Percentiles rank a stretch among this genome's conserved stretches.
Evolutionary conservation across 768 basidiomycete species (phyloP).

Genomic region (Podaxis mareebaensis): DNA sequence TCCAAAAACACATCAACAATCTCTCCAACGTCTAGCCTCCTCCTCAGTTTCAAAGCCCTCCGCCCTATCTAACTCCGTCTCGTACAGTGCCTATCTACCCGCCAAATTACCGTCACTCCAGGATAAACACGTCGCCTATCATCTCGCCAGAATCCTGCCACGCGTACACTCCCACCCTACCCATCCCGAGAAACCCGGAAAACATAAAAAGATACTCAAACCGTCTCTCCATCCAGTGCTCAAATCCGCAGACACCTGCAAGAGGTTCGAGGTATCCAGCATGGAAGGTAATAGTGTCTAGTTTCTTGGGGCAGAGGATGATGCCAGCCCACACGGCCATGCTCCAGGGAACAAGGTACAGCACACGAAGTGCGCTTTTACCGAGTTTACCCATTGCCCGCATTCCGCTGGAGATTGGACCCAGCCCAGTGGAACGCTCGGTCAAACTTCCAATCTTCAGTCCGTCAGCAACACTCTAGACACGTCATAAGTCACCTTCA

Average conservation of each 20-base stretch:
- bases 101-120: too few species aligned
- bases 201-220: slow-evolving; percentile 36
- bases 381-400: not conserved
- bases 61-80: too few species aligned
- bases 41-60: too few species aligned
- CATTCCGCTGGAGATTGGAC: not conserved
- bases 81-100: too few species aligned
- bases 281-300: slow-evolving; percentile 38
- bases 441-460: not conserved
- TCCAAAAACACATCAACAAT: too few species aligned
- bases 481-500: not conserved
- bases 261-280: slow-evolving; percentile 31
- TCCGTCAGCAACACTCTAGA: not conserved
- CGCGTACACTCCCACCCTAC: not conserved
- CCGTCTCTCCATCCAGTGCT: slow-evolving; percentile 40
- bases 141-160: not conserved
- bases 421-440: not conserved
- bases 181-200: slow-evolving; percentile 20
- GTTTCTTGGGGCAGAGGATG: slow-evolving; percentile 34
- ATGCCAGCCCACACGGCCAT: slow-evolving; percentile 43
- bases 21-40: too few species aligned
- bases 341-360: slow-evolving; percentile 48
- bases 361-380: slow-evolving; percentile 20
- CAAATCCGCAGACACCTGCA: slow-evolving; percentile 38
- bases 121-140: too few species aligned